phyloP scores from a whole-genome alignment of 2,329 filamentous ascomycete genomes.

The Hypoxylon sp. region DNA sequence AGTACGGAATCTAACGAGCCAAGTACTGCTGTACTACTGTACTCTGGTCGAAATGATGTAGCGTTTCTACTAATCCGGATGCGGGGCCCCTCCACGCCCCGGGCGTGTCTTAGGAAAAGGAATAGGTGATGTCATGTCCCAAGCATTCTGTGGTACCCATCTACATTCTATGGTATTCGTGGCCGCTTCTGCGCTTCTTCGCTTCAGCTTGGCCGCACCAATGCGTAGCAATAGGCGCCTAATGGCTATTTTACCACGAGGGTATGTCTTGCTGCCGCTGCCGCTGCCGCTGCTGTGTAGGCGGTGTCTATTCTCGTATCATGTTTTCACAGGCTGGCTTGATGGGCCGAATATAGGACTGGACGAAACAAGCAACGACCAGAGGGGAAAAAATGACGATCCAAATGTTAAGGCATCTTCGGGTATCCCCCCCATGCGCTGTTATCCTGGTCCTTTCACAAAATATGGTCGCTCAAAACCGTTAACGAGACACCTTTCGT shows the following conservation, averaged over 20 bases:
- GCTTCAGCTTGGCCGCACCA: slow-evolving; percentile 23
- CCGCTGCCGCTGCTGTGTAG: not conserved
- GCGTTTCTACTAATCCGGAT: slow-evolving; percentile 33
- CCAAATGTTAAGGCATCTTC: slow-evolving; percentile 31
- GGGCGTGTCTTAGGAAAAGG: slow-evolving; percentile 21
- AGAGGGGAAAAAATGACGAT: slow-evolving; percentile 28
- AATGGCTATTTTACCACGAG: slow-evolving; percentile 3
- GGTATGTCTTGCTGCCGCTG: not conserved
- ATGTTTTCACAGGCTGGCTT: not conserved
- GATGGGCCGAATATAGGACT: not conserved
- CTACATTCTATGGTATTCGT: slow-evolving; percentile 21
- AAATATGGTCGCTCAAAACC: slow-evolving; percentile 10
- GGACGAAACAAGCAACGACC: slow-evolving; percentile 8
- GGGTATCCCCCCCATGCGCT: slow-evolving; percentile 11
- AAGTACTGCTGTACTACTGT: slow-evolving; percentile 18
- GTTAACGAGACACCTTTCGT: slow-evolving; percentile 18
- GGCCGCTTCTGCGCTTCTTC: slow-evolving; percentile 7
- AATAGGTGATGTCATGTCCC: slow-evolving; percentile 35
- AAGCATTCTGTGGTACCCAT: slow-evolving; percentile 6
- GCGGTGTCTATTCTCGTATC: slow-evolving; percentile 1
- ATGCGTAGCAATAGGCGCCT: slow-evolving; percentile 22
- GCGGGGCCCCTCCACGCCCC: slow-evolving; percentile 32
- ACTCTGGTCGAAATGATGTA: slow-evolving; percentile 13
- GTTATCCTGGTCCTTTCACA: slow-evolving; percentile 19
- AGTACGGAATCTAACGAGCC: slow-evolving; percentile 24